Percentiles rank a stretch among this genome's conserved stretches.
Conservation (phyloP, 176 grass and related monocot species). For the Cenchrus fungigraminus region DNA sequence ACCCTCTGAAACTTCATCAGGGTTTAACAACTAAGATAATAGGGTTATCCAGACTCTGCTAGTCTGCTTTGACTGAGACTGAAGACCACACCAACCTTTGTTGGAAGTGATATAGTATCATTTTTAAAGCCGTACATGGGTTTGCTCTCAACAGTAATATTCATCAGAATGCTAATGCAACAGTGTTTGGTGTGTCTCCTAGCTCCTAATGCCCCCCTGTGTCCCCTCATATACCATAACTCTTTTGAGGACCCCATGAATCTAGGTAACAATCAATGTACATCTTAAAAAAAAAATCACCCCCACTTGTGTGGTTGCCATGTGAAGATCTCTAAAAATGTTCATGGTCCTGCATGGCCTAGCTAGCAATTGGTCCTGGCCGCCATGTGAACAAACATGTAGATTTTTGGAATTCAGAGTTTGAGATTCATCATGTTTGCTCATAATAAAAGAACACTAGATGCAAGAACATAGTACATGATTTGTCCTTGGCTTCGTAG, state of each 20-base stretch:
- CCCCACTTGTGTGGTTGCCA: conserved; percentile 13
- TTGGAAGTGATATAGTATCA: conserved; percentile 1
- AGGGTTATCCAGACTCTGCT: conserved; percentile 29
- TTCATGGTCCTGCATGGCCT: conserved; percentile 2
- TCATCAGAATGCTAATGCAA: conserved; percentile 31
- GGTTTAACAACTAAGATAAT: conserved; percentile 36
- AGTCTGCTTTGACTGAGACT: conserved; percentile 42
- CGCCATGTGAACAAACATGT: not conserved
- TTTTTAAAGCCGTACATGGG: not conserved
- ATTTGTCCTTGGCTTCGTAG: conserved; percentile 43
- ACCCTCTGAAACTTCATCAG: conserved; percentile 4
- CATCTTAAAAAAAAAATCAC: not conserved
- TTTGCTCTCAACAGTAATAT: conserved; percentile 3
- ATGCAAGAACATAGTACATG: conserved; percentile 39
- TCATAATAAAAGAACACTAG: conserved; percentile 35
- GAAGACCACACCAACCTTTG: conserved; percentile 44
- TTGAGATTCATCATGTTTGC: not conserved
- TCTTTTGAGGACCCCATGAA: not conserved
- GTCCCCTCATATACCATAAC: not conserved
- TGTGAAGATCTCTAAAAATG: conserved; percentile 36
- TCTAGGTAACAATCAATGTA: conserved; percentile 26
- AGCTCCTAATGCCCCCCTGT: not conserved
- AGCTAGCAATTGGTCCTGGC: not conserved
- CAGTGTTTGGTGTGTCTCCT: conserved; percentile 14
- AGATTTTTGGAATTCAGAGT: conserved; percentile 26